These are phyloP conservation scores for Thelonectria blattea DNA, from an alignment of 2,329 filamentous ascomycete genomes.

Conservation along the genomic window DNA sequence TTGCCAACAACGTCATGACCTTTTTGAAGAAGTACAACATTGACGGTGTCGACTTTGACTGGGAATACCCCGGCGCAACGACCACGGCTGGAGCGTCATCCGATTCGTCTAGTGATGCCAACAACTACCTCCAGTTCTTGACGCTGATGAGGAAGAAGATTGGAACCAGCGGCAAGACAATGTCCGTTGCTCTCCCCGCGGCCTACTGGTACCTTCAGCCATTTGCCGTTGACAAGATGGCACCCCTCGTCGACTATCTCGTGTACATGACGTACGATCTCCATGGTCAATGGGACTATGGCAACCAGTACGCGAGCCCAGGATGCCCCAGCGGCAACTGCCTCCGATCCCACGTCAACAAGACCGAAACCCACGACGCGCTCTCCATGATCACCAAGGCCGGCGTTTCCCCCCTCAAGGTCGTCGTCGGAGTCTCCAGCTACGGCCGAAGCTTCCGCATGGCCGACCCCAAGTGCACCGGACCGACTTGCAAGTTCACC, in stretches of 20 bases:
- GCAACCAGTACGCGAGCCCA: constrained; percentile 33
- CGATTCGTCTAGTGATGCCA: constrained; percentile 41
- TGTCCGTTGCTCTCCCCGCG: constrained; percentile 47
- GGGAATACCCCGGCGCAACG: constrained; percentile 52
- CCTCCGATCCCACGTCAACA: constrained; percentile 47
- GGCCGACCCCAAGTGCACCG: constrained; percentile 34
- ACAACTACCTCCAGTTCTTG: constrained; percentile 45
- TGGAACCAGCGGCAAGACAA: constrained; percentile 38
- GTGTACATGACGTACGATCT: constrained; percentile 48
- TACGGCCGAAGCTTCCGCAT: constrained; percentile 41
- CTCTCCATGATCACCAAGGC: constrained; percentile 47
- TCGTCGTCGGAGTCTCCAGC: constrained; percentile 38
- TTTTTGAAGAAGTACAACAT: constrained; percentile 49
- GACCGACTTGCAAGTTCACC: constrained; percentile 34
- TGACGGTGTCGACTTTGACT: constrained; percentile 54
- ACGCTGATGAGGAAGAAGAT: constrained; percentile 36
- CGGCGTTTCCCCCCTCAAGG: constrained; percentile 41
- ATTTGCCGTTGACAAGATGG: constrained; percentile 44
- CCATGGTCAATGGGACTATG: constrained; percentile 45
- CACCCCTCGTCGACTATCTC: constrained; percentile 42
- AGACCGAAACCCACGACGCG: constrained; percentile 45
- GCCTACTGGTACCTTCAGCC: constrained; percentile 49
- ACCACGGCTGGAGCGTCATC: constrained; percentile 41
- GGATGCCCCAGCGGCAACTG: constrained; percentile 42
- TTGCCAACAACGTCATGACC: constrained; percentile 45